Evolutionary conservation across 768 basidiomycete species (phyloP).

Genomic region (Tricholoma matsutake): DNA sequence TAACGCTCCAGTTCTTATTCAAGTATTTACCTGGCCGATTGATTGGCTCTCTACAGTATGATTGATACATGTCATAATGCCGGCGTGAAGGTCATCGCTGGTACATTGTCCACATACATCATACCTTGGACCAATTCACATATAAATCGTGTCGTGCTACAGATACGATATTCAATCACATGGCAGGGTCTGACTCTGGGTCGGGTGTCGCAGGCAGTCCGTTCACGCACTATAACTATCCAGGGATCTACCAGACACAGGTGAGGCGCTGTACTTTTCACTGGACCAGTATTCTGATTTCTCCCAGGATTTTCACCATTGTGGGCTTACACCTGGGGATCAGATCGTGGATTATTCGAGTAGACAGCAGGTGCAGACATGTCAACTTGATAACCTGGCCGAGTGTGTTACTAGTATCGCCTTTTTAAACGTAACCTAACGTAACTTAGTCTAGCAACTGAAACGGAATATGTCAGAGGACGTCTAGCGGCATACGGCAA

Average conservation of each 20-base stretch:
- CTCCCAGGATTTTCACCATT: conserved; percentile 57
- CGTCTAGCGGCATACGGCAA: conserved; percentile 55
- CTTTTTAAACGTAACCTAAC: not conserved
- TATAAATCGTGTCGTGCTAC: not conserved
- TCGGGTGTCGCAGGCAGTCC: conserved; percentile 46
- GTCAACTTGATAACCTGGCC: conserved; percentile 48
- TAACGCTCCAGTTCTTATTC: conserved; percentile 1
- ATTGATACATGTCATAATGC: conserved; percentile 47
- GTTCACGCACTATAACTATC: conserved; percentile 53
- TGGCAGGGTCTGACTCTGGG: conserved; percentile 50
- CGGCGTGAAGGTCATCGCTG: conserved; percentile 56
- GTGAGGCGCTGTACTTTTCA: conserved; percentile 32
- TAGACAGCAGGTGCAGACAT: conserved; percentile 54
- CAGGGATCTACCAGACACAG: conserved; percentile 44
- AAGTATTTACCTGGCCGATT: no score
- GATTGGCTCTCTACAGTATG: conserved; percentile 32
- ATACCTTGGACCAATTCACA: not conserved
- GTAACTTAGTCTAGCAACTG: conserved; percentile 51
- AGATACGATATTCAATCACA: conserved; percentile 67
- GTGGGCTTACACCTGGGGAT: conserved; percentile 50
- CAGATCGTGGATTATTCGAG: conserved; percentile 55
- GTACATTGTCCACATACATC: conserved; percentile 21
- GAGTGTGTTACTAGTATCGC: conserved; percentile 36
- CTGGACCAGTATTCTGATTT: not conserved
- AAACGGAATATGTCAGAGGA: conserved; percentile 55